A percentile compares a stretch with the other conserved stretches of the same genome.
Conservation (phyloP, 371 early-diverging fungal genomes). For the Zopfochytrium polystomum region DNA sequence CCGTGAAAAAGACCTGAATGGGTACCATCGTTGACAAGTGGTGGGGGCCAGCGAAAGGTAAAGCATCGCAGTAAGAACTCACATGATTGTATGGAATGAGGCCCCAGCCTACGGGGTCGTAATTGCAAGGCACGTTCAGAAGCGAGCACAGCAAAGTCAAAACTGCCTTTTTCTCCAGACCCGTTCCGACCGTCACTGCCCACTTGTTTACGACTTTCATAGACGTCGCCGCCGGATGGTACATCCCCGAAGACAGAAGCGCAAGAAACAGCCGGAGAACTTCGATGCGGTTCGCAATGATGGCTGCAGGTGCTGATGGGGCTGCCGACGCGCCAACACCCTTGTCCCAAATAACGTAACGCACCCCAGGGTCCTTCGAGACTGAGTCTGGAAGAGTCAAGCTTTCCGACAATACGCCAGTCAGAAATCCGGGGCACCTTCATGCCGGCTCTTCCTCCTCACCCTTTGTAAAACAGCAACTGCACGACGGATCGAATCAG, state of each 20-base stretch:
- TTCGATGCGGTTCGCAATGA: conserved; percentile 69
- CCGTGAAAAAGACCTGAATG: conserved; percentile 67
- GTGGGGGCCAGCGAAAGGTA: no score
- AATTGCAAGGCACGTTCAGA: conserved; percentile 72
- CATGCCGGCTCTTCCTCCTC: no score
- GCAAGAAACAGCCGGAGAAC: conserved; percentile 70
- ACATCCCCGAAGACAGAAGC: conserved; percentile 76
- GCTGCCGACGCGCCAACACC: conserved; percentile 60
- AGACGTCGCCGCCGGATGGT: conserved; percentile 62
- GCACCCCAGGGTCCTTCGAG: no score
- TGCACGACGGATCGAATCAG: no score
- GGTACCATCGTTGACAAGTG: no score
- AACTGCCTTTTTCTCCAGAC: conserved; percentile 23
- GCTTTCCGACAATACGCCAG: no score
- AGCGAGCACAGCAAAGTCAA: conserved; percentile 76
- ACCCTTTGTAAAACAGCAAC: no score
- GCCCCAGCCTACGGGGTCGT: conserved; percentile 81
- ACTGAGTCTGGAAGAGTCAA: no score
- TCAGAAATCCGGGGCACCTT: no score
- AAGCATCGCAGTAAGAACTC: no score
- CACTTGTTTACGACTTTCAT: conserved; percentile 33
- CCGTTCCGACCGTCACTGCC: no score
- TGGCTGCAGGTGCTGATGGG: conserved; percentile 42
- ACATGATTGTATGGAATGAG: conserved; percentile 79
- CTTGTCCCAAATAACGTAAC: conserved; percentile 70